Conservation (phyloP, 129 eudicot species). For the Chrysanthemum seticuspe region DNA sequence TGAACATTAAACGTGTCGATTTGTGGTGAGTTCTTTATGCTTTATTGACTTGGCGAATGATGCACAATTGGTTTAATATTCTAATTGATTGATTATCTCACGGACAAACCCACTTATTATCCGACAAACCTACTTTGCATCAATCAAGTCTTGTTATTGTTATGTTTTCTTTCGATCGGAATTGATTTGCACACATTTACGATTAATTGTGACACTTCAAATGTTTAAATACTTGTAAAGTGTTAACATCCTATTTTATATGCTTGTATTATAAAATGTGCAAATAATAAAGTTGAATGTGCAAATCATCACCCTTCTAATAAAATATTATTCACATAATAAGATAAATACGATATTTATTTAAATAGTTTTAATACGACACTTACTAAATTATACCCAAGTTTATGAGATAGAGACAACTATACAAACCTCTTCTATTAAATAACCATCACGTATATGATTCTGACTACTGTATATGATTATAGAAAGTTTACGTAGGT, state of each 20-base stretch:
- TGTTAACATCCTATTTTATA: too few relatives aligned
- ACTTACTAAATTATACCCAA: background rate
- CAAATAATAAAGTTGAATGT: too few relatives aligned
- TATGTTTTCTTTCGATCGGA: too few relatives aligned
- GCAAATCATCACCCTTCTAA: too few relatives aligned
- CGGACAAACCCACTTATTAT: conserved; percentile 11
- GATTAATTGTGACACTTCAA: too few relatives aligned
- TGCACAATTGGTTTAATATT: conserved; percentile 3
- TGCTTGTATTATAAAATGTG: too few relatives aligned
- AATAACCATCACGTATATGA: conserved; percentile 4
- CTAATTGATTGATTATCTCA: conserved; percentile 14
- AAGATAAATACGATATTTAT: background rate
- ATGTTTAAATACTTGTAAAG: too few relatives aligned
- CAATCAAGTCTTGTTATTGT: background rate
- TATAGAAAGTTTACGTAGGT: background rate
- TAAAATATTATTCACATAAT: background rate
- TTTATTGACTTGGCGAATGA: conserved; percentile 24
- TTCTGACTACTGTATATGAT: background rate
- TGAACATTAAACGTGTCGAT: conserved; percentile 28
- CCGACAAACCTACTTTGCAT: conserved; percentile 8
- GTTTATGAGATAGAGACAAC: too few relatives aligned
- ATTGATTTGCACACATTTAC: too few relatives aligned
- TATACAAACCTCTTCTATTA: background rate
- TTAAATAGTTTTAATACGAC: background rate
- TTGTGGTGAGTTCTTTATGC: conserved; percentile 9